These are phyloP conservation scores for Macrolepiota dolichaula DNA, from an alignment of 768 basidiomycete species.

Conservation along the genomic window DNA sequence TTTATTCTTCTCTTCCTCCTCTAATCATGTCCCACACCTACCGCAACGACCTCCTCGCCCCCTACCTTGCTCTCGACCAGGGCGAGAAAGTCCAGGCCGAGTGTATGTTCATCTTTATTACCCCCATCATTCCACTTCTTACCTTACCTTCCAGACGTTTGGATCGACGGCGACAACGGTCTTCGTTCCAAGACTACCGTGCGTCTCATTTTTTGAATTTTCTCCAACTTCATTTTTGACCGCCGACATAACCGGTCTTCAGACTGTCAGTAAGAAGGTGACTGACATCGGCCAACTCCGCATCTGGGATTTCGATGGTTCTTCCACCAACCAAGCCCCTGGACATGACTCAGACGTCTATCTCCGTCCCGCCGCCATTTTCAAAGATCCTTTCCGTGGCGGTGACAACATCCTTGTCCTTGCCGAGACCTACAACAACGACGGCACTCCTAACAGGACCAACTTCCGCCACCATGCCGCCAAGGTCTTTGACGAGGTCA, in stretches of 20 bases:
- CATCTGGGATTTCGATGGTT: slow-evolving; percentile 99
- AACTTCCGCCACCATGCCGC: slow-evolving; percentile 93
- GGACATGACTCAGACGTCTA: slow-evolving; percentile 96
- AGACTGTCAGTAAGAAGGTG: slow-evolving; percentile 88
- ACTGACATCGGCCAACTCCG: slow-evolving; percentile 89
- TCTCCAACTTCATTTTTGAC: not conserved
- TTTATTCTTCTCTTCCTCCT: slow-evolving; percentile 13
- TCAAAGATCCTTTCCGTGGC: slow-evolving; percentile 99
- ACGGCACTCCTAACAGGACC: slow-evolving; percentile 95
- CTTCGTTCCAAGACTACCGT: slow-evolving; percentile 97
- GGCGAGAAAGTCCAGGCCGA: slow-evolving; percentile 94
- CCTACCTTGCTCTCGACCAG: slow-evolving; percentile 86
- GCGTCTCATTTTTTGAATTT: slow-evolving; percentile 20
- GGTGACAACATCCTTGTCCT: slow-evolving; percentile 98
- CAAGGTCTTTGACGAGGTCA: slow-evolving; percentile 94
- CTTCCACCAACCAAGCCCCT: slow-evolving; percentile 95
- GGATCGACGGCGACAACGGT: slow-evolving; percentile 95
- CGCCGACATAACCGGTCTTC: not conserved
- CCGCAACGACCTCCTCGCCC: slow-evolving; percentile 83
- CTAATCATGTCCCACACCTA: slow-evolving; percentile 40
- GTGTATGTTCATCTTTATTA: slow-evolving; percentile 45
- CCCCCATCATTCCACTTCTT: slow-evolving; percentile 15
- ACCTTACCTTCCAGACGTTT: slow-evolving; percentile 67
- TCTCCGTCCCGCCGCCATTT: slow-evolving; percentile 94
- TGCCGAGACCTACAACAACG: slow-evolving; percentile 97